phyloP scores from a whole-genome alignment of 2,329 filamentous ascomycete species.

The Ceratocystis eucalypticola region DNA sequence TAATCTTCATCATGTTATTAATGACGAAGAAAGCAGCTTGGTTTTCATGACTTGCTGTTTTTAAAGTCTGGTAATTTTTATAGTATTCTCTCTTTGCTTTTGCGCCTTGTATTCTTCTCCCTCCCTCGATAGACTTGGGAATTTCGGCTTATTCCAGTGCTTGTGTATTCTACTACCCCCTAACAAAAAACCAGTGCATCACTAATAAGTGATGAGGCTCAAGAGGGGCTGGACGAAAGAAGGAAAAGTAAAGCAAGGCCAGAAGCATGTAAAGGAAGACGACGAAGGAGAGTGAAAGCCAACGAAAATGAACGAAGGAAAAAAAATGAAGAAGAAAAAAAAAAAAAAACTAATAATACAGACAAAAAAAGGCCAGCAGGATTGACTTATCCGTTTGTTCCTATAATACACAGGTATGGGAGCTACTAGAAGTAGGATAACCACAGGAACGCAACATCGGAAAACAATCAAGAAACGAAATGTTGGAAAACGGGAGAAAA shows the following conservation, averaged over 20 bases:
- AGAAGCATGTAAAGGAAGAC: no score
- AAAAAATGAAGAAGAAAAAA: not conserved
- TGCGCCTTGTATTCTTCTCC: not conserved
- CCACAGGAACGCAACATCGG: not conserved
- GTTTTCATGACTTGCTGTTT: no score
- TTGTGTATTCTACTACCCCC: not conserved
- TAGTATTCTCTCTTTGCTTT: not conserved
- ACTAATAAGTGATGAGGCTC: not conserved
- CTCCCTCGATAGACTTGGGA: not conserved
- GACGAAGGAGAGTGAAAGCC: not conserved
- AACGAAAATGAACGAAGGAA: not conserved
- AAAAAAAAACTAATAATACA: slow-evolving; percentile 11
- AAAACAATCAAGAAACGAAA: not conserved
- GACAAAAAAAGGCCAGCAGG: slow-evolving; percentile 2
- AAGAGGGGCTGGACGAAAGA: no score
- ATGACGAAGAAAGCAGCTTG: no score
- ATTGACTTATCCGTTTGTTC: slow-evolving; percentile 8
- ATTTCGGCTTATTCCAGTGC: no score
- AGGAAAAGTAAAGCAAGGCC: no score
- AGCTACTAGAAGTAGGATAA: not conserved
- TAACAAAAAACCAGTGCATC: not conserved
- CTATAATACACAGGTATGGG: slow-evolving; percentile 14
- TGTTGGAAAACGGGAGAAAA: no score
- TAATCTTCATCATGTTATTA: no score
- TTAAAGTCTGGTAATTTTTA: not conserved